A percentile compares a stretch with the other conserved stretches of the same genome.
These are phyloP conservation scores for Lactarius akahatsu DNA, from an alignment of 768 basidiomycete genomes.

Conservation along the genomic window DNA sequence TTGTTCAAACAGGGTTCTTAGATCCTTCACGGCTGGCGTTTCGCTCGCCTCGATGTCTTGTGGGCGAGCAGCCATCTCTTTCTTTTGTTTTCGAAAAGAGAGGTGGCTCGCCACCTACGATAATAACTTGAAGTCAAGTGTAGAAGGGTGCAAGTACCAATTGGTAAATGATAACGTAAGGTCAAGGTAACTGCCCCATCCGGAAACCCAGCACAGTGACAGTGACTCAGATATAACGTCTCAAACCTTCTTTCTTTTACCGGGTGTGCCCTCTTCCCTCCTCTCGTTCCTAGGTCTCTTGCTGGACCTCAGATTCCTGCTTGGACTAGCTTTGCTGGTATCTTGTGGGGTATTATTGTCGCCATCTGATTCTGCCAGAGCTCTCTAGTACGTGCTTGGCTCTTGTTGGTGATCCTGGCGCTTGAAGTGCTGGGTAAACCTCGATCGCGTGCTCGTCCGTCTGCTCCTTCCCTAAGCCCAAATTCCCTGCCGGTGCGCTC, in stretches of 20 bases:
- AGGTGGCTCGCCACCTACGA: not conserved
- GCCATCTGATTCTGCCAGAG: not conserved
- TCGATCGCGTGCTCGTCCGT: not conserved
- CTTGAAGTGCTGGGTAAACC: not conserved
- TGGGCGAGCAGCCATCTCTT: conserved; percentile 9
- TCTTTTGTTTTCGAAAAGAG: not conserved
- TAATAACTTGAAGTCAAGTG: not conserved
- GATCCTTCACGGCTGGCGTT: conserved; percentile 22
- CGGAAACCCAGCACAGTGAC: not conserved
- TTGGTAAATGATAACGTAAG: not conserved
- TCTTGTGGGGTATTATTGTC: not conserved
- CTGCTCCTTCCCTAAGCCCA: not conserved
- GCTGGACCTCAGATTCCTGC: conserved; percentile 9
- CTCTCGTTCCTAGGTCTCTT: conserved; percentile 19
- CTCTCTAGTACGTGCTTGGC: conserved; percentile 1
- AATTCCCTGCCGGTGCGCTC: not conserved
- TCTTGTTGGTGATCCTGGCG: conserved; percentile 17
- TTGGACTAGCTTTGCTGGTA: not conserved
- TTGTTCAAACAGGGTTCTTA: conserved; percentile 21
- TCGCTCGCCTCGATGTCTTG: conserved; percentile 12
- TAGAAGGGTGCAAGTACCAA: not conserved
- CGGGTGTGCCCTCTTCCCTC: not conserved
- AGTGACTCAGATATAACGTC: not conserved
- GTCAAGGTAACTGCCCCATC: not conserved
- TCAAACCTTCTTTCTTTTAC: conserved; percentile 18